Percentiles rank a stretch among this genome's conserved stretches.
phyloP scores from a whole-genome alignment of 2,329 filamentous ascomycete species.

The Magnaporthiopsis poae region DNA sequence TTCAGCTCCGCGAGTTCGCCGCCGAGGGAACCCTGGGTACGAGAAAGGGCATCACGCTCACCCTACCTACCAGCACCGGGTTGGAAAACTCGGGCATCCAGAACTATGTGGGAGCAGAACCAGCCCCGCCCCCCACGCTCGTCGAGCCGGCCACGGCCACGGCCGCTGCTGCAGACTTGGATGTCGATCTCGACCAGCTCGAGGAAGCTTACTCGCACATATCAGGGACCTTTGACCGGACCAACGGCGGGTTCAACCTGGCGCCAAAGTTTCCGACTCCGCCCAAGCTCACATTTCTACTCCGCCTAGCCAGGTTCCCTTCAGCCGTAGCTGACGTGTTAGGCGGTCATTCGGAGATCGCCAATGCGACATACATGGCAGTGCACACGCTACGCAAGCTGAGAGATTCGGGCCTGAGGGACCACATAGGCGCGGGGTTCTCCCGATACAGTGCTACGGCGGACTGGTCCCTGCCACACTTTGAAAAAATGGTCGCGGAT shows the following conservation, averaged over 20 bases:
- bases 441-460: slow-evolving; percentile 76
- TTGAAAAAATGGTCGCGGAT: slow-evolving; percentile 94
- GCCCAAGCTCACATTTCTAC: slow-evolving; percentile 70
- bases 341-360: slow-evolving; percentile 66
- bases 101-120: not conserved
- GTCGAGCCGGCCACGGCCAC: slow-evolving; percentile 7
- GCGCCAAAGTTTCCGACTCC: slow-evolving; percentile 88
- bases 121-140: slow-evolving; percentile 5
- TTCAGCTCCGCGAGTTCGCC: slow-evolving; percentile 75
- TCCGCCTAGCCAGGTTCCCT: slow-evolving; percentile 64
- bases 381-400: slow-evolving; percentile 72
- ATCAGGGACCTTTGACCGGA: slow-evolving; percentile 65
- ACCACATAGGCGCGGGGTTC: slow-evolving; percentile 49
- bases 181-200: slow-evolving; percentile 77
- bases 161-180: slow-evolving; percentile 39
- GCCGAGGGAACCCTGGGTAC: slow-evolving; percentile 66
- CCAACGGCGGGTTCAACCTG: slow-evolving; percentile 68
- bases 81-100: not conserved
- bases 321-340: slow-evolving; percentile 72
- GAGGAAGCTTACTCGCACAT: slow-evolving; percentile 84
- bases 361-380: slow-evolving; percentile 66
- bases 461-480: slow-evolving; percentile 90
- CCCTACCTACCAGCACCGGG: slow-evolving; percentile 11
- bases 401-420: slow-evolving; percentile 42
- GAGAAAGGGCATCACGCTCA: slow-evolving; percentile 19